These are phyloP conservation scores for Cantharellus anzutake DNA, from an alignment of 768 basidiomycete species.

Conservation along the genomic window DNA sequence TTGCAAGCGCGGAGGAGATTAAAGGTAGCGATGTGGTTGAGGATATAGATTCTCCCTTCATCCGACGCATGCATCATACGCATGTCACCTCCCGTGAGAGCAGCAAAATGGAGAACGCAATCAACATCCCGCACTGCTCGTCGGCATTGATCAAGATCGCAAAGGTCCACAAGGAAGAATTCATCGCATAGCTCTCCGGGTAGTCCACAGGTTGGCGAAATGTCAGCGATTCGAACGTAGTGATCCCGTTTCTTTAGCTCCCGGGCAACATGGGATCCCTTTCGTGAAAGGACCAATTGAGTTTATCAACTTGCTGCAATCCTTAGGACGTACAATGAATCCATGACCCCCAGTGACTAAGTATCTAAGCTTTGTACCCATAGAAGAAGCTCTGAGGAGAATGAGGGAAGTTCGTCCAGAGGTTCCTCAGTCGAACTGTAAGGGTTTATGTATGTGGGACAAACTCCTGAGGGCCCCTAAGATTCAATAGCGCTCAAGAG, in stretches of 20 bases:
- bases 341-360: slow-evolving; percentile 30
- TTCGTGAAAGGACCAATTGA: neutral
- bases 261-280: slow-evolving; percentile 35
- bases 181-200: slow-evolving; percentile 18
- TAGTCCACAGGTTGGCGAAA: slow-evolving; percentile 14
- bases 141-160: slow-evolving; percentile 23
- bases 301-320: neutral
- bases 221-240: slow-evolving; percentile 28
- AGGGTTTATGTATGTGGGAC: no score
- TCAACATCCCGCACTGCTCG: slow-evolving; percentile 23
- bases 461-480: no score
- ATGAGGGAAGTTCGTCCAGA: no score
- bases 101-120: slow-evolving; percentile 37
- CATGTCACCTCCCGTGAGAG: slow-evolving; percentile 42
- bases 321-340: slow-evolving; percentile 20
- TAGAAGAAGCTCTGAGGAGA: no score
- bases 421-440: no score
- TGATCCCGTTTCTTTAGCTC: slow-evolving; percentile 18
- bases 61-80: slow-evolving; percentile 35
- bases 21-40: slow-evolving; percentile 31
- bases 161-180: slow-evolving; percentile 26
- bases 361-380: no score
- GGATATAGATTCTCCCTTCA: slow-evolving; percentile 28
- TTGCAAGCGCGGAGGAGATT: slow-evolving; percentile 26
- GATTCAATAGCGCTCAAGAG: no score